Evolutionary conservation across 106 monocot genomes (phyloP), one percentile per base, ranked within the genome.

Genomic region (Platanthera guangdongensis): DNA sequence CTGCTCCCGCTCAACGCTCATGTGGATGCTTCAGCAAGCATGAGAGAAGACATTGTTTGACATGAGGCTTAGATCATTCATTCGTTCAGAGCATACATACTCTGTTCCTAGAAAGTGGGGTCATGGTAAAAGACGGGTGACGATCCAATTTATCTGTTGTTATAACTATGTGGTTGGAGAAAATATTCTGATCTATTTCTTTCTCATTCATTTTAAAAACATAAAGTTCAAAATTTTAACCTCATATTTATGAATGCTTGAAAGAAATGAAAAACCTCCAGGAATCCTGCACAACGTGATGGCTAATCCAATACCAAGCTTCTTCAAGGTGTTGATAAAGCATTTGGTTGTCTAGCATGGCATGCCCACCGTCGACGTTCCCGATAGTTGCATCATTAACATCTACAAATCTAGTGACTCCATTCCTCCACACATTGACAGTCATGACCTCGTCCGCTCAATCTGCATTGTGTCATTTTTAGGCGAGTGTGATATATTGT

Each of bases 371-470:
- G 60, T 86, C 7, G 88, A 85, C 73, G 54, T 99, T 47, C 94
- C 97, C 1, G 89, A 99, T 71, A 94, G 94, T 74, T 99, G 94
- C 60, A 92, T 90, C 13, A 85, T 99, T 39, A 93, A 99, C 62
- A 94, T 99, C 4, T 99, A 93, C 75, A 91, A 99, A 72, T 75
- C 81, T 4, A 92, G 88, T 55, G 97, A 99, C 71, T 94, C 85
- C 81, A 94, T 99, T 49, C 91, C 97, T 12, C 92, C 97, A 45
- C 91, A 94, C 68, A 94, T 94, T 28, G 94, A 93, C 51, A 87
- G 79, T 63, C 97, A 94, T 77, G 97, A 99, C 77, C 94, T 99
- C 52, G 65, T 88, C 16, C 77, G 97, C 21, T 94, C 97, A 48
- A 88, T 99, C 50, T 83, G 87, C 59, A 94, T 88, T 0, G 87